Percentiles rank a stretch among this genome's conserved stretches.
These are phyloP conservation scores for Pleurostoma richardsiae DNA, from an alignment of 2,329 filamentous ascomycete genomes.

Conservation along the genomic window DNA sequence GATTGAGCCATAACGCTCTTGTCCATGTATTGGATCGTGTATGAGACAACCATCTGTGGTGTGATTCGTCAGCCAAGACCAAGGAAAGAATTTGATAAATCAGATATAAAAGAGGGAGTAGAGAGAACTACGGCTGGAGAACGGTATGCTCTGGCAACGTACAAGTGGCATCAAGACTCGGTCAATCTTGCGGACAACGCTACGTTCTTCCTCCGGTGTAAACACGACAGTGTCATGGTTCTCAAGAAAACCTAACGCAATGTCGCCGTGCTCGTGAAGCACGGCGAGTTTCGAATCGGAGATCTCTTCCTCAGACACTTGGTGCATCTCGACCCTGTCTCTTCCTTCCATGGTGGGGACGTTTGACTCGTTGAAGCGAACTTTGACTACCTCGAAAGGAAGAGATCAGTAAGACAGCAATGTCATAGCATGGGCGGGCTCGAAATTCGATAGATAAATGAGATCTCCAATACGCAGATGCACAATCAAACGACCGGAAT, in stretches of 20 bases:
- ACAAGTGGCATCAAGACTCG: not conserved
- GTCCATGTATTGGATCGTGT: not conserved
- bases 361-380: no score
- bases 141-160: not conserved
- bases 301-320: not conserved
- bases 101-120: no score
- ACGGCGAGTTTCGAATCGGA: not conserved
- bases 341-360: no score
- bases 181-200: not conserved
- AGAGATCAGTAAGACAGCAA: no score
- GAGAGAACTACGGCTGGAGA: no score
- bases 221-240: not conserved
- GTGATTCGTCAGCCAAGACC: no score
- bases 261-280: not conserved
- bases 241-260: not conserved
- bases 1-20: conserved; percentile 5
- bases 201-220: not conserved
- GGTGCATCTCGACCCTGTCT: not conserved
- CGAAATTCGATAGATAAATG: no score
- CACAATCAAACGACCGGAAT: no score
- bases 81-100: no score
- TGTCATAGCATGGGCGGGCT: no score
- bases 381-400: no score
- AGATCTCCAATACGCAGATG: no score
- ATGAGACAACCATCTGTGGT: conserved; percentile 3